Evolutionary conservation across 106 monocot genomes (phyloP).

Genomic region (Apostasia ramifera): DNA sequence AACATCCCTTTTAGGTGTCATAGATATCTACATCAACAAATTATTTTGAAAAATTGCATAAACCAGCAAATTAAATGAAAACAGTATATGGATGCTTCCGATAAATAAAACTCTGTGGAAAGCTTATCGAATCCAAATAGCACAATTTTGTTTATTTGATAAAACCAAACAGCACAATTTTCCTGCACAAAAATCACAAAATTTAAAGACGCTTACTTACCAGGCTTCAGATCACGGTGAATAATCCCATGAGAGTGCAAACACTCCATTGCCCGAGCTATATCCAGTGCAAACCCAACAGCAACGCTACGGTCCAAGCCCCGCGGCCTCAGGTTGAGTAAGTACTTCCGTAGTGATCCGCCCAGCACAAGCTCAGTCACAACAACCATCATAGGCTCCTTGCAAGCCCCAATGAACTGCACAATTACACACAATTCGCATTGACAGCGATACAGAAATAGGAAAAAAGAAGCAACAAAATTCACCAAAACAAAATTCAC

Average conservation of each 20-base stretch:
- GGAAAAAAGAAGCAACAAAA: not conserved
- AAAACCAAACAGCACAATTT: too few relatives aligned
- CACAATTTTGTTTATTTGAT: too few relatives aligned
- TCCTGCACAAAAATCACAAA: not conserved
- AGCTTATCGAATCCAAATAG: too few relatives aligned
- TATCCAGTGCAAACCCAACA: slow-evolving; percentile 82
- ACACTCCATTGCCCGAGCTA: slow-evolving; percentile 95
- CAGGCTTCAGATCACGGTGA: slow-evolving; percentile 98
- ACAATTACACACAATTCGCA: not conserved
- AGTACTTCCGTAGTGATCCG: slow-evolving; percentile 73
- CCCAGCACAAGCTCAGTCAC: slow-evolving; percentile 92
- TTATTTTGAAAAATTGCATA: too few relatives aligned
- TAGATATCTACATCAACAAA: too few relatives aligned
- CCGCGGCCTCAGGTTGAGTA: slow-evolving; percentile 71
- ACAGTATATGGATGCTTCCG: too few relatives aligned
- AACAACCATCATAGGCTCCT: slow-evolving; percentile 96
- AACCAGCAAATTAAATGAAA: too few relatives aligned
- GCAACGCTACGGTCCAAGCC: slow-evolving; percentile 69
- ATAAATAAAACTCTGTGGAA: too few relatives aligned
- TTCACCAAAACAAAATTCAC: not conserved
- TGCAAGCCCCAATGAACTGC: slow-evolving; percentile 94
- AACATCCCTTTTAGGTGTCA: too few relatives aligned
- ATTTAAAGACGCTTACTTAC: slow-evolving; percentile 22
- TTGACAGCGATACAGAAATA: not conserved
- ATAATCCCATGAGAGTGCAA: slow-evolving; percentile 97